phyloP scores from a whole-genome alignment of 139 green algal genomes.

The Chlorella sp. region DNA sequence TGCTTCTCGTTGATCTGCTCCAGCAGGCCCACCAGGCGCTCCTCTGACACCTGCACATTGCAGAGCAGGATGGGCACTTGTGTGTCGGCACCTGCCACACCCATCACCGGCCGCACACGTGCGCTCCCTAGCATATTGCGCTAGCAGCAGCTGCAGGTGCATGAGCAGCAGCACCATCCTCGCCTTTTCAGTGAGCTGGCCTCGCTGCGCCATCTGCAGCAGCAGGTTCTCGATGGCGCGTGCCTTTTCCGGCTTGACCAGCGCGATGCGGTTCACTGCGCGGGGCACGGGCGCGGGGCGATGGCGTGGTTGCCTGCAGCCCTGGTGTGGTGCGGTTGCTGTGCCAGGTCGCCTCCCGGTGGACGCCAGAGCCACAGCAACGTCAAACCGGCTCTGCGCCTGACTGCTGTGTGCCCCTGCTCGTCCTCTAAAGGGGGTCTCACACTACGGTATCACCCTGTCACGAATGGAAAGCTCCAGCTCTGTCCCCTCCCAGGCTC shows the following conservation, averaged over 20 bases:
- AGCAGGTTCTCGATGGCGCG: slow-evolving; percentile 86
- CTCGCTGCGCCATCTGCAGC: slow-evolving; percentile 62
- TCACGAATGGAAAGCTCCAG: not conserved
- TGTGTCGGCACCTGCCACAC: not conserved
- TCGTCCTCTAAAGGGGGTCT: not conserved
- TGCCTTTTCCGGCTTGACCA: slow-evolving; percentile 97
- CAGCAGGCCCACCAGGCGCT: slow-evolving; percentile 71
- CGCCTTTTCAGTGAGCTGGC: slow-evolving; percentile 76
- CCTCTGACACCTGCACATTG: slow-evolving; percentile 68
- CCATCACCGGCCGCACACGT: not conserved
- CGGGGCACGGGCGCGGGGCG: too few species aligned
- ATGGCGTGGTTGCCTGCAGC: not conserved
- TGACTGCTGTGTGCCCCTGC: not conserved
- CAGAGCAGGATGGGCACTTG: too few species aligned
- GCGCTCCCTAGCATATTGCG: not conserved
- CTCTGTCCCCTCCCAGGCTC: too few species aligned
- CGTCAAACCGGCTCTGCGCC: not conserved
- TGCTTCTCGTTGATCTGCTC: slow-evolving; percentile 74
- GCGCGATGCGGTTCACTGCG: slow-evolving; percentile 77
- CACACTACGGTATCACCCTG: not conserved
- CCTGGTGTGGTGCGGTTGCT: not conserved
- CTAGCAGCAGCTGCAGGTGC: too few species aligned
- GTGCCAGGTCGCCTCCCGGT: not conserved
- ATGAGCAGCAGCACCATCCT: too few species aligned
- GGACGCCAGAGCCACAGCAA: too few species aligned